Evolutionary conservation across 2,329 filamentous ascomycete genomes (phyloP), one percentile per base, ranked within the genome.

Genomic region (Cercospora nicotianae): DNA sequence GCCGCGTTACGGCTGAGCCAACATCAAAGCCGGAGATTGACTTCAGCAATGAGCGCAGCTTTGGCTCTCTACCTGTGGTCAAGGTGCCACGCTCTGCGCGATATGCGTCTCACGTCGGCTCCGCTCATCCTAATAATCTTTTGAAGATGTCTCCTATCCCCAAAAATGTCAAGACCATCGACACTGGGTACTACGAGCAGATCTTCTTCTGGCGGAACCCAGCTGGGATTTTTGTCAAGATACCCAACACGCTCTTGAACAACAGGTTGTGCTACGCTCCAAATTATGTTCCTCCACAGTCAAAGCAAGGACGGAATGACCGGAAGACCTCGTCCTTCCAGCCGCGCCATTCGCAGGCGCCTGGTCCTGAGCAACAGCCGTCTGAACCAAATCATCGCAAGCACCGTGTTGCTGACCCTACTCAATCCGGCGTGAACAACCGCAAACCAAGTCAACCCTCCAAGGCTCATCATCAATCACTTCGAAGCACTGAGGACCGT

Each of bases 1-100:
- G 57, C 77, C 68, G 70, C 71, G 31, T 75, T 74, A 72, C 72
- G 18, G 74, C 80, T 48, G 72, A 77, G n/a, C 70, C 77, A 5
- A 72, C 74, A 12, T 80, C 81, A 18, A 82, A 82, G 70, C 77
- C 77, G 20, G 77, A 76, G 23, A 78, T 81, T 30, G 81, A 82
- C 48, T 81, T 83, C 59, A 79, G 81, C 53, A 76, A 78, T 66
- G 82, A 83, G 67, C 77, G 81, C 33, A 81, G 82, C 69, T 83
- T 83, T 63, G 82, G 82, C 36, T 84, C 82, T 5, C 73, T 80
- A 64, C 82, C 82, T 23, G 79, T 67, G 58, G 72, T 79, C 8
- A 68, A 67, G 16, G 63, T 79, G 9, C 78, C 78, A 8, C 69
- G 72, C 39, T 70, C 73, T 45, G 64, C 70, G 9, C 51, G 26